A percentile compares a stretch with the other conserved stretches of the same genome.
Evolutionary conservation across 441 rosid genomes (phyloP).

Genomic region (Macaranga tanarius): DNA sequence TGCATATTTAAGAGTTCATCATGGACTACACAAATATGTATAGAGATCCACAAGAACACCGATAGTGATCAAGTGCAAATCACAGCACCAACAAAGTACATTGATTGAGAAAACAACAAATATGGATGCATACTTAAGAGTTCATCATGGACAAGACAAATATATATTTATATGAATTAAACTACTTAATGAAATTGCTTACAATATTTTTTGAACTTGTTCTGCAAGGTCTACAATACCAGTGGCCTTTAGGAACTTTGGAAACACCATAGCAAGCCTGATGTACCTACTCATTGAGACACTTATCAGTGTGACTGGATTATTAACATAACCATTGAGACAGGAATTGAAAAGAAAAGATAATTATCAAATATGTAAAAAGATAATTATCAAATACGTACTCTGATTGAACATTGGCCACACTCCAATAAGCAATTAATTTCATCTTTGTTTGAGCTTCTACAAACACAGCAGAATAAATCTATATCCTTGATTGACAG

Average conservation of each 20-base stretch:
- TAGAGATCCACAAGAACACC: background rate
- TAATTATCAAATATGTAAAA: slow-evolving; percentile 20
- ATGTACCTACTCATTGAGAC: slow-evolving; percentile 41
- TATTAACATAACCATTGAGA: background rate
- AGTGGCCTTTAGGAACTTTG: slow-evolving; percentile 43
- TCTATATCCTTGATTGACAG: slow-evolving; percentile 24
- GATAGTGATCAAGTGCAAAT: background rate
- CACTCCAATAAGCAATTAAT: slow-evolving; percentile 46
- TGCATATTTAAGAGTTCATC: background rate
- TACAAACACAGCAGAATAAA: slow-evolving; percentile 51
- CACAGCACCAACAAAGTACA: background rate
- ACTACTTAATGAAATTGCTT: slow-evolving; percentile 25
- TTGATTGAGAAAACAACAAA: background rate
- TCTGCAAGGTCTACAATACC: slow-evolving; percentile 56
- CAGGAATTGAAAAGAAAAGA: background rate
- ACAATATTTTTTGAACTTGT: slow-evolving; percentile 41
- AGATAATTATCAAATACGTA: slow-evolving; percentile 18
- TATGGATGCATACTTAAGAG: background rate
- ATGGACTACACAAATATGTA: no score
- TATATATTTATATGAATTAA: background rate
- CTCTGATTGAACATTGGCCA: slow-evolving; percentile 43
- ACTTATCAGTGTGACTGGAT: background rate
- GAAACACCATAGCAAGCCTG: slow-evolving; percentile 59
- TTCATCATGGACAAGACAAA: background rate
- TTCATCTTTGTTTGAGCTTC: slow-evolving; percentile 46